phyloP scores from a whole-genome alignment of 1,284 basidiomycete species.

The Spongiforma sp. region DNA sequence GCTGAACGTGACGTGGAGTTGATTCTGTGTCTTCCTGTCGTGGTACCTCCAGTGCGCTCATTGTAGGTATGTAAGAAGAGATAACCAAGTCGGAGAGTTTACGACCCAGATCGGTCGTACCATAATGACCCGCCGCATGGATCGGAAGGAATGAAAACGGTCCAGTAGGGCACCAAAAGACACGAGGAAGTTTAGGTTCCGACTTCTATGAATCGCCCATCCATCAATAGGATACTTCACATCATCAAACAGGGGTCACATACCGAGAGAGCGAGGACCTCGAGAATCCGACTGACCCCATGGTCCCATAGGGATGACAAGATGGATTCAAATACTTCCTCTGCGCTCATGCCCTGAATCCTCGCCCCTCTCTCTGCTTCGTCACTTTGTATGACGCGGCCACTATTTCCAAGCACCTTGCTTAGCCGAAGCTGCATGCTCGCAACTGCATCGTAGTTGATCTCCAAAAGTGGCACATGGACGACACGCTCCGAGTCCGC shows the following conservation, averaged over 20 bases:
- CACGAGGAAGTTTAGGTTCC: background rate
- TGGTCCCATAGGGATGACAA: conserved; percentile 10
- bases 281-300: conserved; percentile 7
- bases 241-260: background rate
- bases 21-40: background rate
- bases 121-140: conserved; percentile 18
- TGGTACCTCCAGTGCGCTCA: conserved; percentile 7
- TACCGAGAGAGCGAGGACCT: conserved; percentile 12
- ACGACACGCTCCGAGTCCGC: background rate
- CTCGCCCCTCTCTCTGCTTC: background rate
- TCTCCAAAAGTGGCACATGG: background rate
- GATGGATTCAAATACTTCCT: background rate
- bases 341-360: background rate
- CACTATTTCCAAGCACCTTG: background rate
- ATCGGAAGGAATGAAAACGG: conserved; percentile 19
- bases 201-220: background rate
- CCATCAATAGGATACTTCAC: background rate
- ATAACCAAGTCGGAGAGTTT: conserved; percentile 19
- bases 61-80: conserved; percentile 18
- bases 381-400: background rate
- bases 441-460: background rate
- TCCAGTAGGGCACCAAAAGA: conserved; percentile 19
- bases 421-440: background rate
- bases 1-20: background rate
- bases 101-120: background rate